Evolutionary conservation across 108 stramenopile genomes (phyloP), one percentile per base, ranked within the genome.

Genomic region (Cyclotella sp.): DNA sequence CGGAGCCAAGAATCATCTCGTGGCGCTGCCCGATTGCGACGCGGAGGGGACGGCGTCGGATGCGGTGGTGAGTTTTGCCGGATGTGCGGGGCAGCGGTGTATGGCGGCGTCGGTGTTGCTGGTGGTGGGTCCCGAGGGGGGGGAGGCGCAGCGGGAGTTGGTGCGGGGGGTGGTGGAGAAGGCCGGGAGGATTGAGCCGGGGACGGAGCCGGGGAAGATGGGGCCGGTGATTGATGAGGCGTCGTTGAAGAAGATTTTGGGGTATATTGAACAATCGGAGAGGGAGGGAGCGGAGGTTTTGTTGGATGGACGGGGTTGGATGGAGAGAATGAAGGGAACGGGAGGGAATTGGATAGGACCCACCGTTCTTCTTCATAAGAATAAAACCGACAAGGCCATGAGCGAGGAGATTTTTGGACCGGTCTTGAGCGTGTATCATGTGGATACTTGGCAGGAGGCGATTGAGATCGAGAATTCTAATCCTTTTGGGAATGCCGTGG

Each of bases 1-100:
- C 0, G 98, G 98, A 18, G 98, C 98, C 24, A 97, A 98, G 91
- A 98, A 98, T 84, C 98, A 98, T 83, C 83, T 98, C 61, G 85
- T 98, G 34, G 97, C 97, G 0, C 77, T 98, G 75, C 89, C 89
- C 9, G 96, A 97, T 76, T 98, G 97, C 73, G 91, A 98, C 47
- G 51, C 91, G 9, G 92, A 90, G 27, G 75, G 87, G 12, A 89
- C 98, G 4, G 84, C 98, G 3, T 79, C 88, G 18, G 98, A 97
- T 79, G 93, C 97, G 52, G 93, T 92, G 13, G 97, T 97, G 34
- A 89, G 88, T 65, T 97, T 92, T 81, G 94, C 94, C 18, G 94
- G 95, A 47, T 95, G 95, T 78, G 90, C 91, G 14, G 95, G 95
- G 52, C 97, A 98, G 66, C 72, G 95, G 27, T 98, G 97, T 76